A percentile compares a stretch with the other conserved stretches of the same genome.
Conservation (phyloP, 305 asterid genomes). For the Solanum hybrid region DNA sequence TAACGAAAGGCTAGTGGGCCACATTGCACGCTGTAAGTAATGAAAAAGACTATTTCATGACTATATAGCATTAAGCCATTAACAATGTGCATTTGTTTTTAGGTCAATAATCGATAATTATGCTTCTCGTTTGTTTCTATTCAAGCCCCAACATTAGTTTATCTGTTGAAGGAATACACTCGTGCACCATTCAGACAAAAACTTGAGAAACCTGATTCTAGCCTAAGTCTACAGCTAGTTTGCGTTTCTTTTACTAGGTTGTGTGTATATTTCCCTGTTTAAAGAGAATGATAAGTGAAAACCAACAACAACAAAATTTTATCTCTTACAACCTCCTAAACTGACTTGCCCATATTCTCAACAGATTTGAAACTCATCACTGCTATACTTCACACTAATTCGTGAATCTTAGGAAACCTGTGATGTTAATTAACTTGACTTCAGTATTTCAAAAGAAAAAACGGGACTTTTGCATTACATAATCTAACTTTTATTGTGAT, state of each 20-base stretch:
- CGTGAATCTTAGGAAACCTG: neutral
- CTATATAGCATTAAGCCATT: neutral
- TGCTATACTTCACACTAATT: neutral
- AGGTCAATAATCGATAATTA: neutral
- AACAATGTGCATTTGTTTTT: neutral
- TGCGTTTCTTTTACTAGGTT: neutral
- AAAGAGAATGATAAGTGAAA: neutral
- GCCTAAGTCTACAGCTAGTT: neutral
- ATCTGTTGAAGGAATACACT: neutral
- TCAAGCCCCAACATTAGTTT: neutral
- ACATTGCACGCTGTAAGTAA: neutral
- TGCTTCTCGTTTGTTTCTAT: neutral
- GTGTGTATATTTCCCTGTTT: neutral
- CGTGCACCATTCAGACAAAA: neutral
- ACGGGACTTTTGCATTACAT: neutral
- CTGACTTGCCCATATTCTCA: neutral
- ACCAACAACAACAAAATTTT: neutral
- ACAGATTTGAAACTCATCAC: neutral
- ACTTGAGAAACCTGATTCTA: neutral
- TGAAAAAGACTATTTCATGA: neutral
- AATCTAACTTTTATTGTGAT: neutral
- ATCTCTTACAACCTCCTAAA: neutral
- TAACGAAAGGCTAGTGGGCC: neutral
- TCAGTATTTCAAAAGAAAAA: neutral
- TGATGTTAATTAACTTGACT: neutral